A percentile compares a stretch with the other conserved stretches of the same genome.
Conservation (phyloP, 2,329 filamentous ascomycete genomes). For the Aschersonia sp. region DNA sequence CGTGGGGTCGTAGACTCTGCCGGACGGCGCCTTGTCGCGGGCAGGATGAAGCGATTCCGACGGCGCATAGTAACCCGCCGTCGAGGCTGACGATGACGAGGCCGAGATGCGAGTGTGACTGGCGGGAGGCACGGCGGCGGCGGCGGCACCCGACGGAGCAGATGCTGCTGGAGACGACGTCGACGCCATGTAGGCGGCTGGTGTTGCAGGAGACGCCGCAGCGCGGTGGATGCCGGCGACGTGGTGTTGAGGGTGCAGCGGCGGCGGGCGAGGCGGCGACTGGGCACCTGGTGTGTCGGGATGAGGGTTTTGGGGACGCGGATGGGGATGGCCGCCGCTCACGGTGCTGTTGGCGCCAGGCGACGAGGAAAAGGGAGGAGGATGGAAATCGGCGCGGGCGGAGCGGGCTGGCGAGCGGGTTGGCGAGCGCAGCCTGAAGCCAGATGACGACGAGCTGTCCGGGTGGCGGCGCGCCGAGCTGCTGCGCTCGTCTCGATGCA, state of each 20-base stretch:
- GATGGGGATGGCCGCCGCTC: slow-evolving; percentile 11
- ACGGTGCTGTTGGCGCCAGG: slow-evolving; percentile 14
- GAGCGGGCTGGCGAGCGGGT: slow-evolving; percentile 10
- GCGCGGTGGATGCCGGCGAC: neutral
- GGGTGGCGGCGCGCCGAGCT: neutral
- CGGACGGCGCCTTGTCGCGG: slow-evolving; percentile 24
- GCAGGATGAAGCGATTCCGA: slow-evolving; percentile 12
- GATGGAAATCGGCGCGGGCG: slow-evolving; percentile 23
- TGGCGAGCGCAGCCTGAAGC: slow-evolving; percentile 35
- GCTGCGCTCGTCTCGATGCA: neutral
- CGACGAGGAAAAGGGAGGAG: slow-evolving; percentile 15
- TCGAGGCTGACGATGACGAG: slow-evolving; percentile 12
- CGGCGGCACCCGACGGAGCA: slow-evolving; percentile 14
- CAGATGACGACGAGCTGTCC: slow-evolving; percentile 16
- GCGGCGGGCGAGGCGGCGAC: slow-evolving; percentile 13
- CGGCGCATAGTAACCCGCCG: neutral
- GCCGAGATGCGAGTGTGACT: slow-evolving; percentile 18
- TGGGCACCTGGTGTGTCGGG: slow-evolving; percentile 15
- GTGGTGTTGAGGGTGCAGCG: slow-evolving; percentile 7
- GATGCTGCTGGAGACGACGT: slow-evolving; percentile 14
- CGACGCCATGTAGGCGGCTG: slow-evolving; percentile 20
- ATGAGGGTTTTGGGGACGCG: slow-evolving; percentile 9
- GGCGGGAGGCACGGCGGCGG: slow-evolving; percentile 13
- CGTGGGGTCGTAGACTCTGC: slow-evolving; percentile 39
- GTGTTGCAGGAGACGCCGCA: neutral